Evolutionary conservation across 2,329 filamentous ascomycete genomes (phyloP).

Genomic region (Exophiala sp.): DNA sequence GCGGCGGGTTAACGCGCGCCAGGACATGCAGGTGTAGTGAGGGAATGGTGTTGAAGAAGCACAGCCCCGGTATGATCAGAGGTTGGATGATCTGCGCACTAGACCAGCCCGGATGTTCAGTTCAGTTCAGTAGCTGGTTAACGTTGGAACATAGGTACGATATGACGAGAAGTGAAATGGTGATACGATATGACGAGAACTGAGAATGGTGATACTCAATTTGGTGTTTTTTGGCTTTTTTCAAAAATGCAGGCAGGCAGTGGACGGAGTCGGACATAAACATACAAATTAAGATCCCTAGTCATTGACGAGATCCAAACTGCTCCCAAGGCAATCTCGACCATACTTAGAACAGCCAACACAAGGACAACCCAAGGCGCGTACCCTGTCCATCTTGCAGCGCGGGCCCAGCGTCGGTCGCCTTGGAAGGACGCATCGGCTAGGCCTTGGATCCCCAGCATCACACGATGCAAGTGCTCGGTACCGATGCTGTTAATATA

Average conservation of each 20-base stretch:
- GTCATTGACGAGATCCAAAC: slow-evolving; percentile 24
- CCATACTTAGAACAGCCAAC: slow-evolving; percentile 23
- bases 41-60: slow-evolving; percentile 28
- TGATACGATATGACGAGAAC: no score
- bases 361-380: slow-evolving; percentile 23
- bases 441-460: slow-evolving; percentile 24
- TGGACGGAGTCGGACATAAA: no score
- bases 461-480: not conserved
- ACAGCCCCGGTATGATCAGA: slow-evolving; percentile 24
- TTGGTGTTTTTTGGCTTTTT: no score
- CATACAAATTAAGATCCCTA: slow-evolving; percentile 23
- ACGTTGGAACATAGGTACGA: no score
- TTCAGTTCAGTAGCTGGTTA: no score
- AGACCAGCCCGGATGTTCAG: not conserved
- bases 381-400: slow-evolving; percentile 20
- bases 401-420: slow-evolving; percentile 22
- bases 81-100: slow-evolving; percentile 27
- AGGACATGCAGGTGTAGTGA: slow-evolving; percentile 26
- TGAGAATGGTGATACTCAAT: no score
- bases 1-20: slow-evolving; percentile 24
- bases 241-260: no score
- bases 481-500: no score
- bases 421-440: slow-evolving; percentile 25
- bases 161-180: no score
- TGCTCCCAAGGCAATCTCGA: slow-evolving; percentile 25